phyloP scores from a whole-genome alignment of 2,329 filamentous ascomycete species.

The Didymella pinodella region DNA sequence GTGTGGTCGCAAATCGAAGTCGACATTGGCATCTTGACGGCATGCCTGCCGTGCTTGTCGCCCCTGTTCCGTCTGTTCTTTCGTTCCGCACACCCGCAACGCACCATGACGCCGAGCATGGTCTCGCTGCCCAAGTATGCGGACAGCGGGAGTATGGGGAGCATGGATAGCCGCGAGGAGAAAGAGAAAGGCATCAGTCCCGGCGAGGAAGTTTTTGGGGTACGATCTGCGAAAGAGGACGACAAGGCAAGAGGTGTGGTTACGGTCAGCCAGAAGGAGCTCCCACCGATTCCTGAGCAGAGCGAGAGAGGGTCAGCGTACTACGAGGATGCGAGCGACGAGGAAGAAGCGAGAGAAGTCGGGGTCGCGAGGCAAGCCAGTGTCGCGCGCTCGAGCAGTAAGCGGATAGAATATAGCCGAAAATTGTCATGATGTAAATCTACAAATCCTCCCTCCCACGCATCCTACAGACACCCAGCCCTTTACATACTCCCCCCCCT shows the following conservation, averaged over 20 bases:
- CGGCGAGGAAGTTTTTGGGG: too few relatives aligned
- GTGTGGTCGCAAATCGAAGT: conserved; percentile 46
- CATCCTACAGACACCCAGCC: too few relatives aligned
- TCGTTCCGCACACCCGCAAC: conserved; percentile 23
- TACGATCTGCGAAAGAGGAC: not conserved
- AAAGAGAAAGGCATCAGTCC: not conserved
- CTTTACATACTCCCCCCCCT: not conserved
- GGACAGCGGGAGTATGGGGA: conserved; percentile 22
- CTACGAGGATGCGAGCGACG: conserved; percentile 27
- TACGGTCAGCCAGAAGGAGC: not conserved
- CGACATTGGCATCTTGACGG: conserved; percentile 39
- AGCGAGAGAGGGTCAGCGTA: conserved; percentile 3
- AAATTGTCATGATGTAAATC: not conserved
- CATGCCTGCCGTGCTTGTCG: conserved; percentile 38
- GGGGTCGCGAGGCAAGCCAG: not conserved
- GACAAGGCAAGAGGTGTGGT: not conserved
- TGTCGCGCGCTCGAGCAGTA: conserved; percentile 9
- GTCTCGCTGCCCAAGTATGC: conserved; percentile 28
- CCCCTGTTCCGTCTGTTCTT: conserved; percentile 37
- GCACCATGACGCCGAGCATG: conserved; percentile 20
- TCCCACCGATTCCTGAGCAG: conserved; percentile 3
- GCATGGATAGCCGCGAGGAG: not conserved
- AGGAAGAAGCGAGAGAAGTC: conserved; percentile 14
- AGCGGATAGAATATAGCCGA: not conserved
- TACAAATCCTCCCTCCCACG: too few relatives aligned